Base-by-base conservation (phyloP, 108 stramenopile species). In the Poteriospumella lacustris region DNA sequence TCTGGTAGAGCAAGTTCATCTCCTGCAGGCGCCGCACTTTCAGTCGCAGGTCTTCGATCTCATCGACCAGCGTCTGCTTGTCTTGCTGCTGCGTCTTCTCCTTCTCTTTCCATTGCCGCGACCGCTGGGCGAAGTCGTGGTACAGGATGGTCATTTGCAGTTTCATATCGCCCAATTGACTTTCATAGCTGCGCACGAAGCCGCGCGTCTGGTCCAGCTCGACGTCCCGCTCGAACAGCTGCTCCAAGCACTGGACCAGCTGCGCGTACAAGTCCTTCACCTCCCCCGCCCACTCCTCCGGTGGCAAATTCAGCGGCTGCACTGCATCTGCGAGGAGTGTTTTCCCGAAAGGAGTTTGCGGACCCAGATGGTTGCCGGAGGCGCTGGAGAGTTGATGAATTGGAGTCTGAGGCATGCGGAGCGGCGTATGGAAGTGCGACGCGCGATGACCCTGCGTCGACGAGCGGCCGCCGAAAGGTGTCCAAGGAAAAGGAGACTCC, bases 261-360 rank as follows among this genome's bases (percentile, higher is more conserved):
- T 85, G 84, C 1, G 42, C 78, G 77, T 81, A 83, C 19, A 83
- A 42, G 5, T 85, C 77, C 28, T 77, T 56, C 38, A 85, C 76
- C 44, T 85, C 83, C 41, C 81, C 82, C 40, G 86, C 81, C 86
- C 86, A 87, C 58, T 87, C 86, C 67, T 85, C 86, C 0, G 86
- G 85, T 34, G 86, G 86, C 24, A 87, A 80, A 24, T 78, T 60
- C 39, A 85, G 76, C 39, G 58, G 42, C 29, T 68, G 76, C 1
- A 87, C 68, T 5, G 76, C 78, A 36, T 72, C 34, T 26, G 43
- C 52, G 36, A 81, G 79, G 9, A 83, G 42, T 38, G 70, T 62
- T 43, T 83, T 84, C 19, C 82, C 86, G 3, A 19, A 3, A 2
- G 70, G 70, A 19, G 70, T 73, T 12, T 3, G 9, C 9, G 70